Evolutionary conservation across 108 stramenopile species (phyloP).

Genomic region (Fragilariopsis cylindrus): DNA sequence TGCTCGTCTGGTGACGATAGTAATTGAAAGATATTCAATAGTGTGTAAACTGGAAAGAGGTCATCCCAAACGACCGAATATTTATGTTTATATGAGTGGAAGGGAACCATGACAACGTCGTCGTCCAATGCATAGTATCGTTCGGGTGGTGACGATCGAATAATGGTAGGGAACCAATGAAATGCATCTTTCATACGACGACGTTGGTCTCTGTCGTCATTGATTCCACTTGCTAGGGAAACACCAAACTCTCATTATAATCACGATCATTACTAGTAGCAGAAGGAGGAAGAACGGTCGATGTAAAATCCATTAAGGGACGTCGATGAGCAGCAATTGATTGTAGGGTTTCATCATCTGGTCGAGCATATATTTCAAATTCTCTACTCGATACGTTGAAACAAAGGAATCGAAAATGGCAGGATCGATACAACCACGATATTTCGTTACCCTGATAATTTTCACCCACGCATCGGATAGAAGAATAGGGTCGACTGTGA

Average conservation of each 20-base stretch:
- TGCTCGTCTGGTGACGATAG: background rate
- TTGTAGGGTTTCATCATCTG: conserved; percentile 13
- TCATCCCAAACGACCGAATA: conserved; percentile 51
- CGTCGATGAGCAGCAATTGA: background rate
- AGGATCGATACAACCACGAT: conserved; percentile 41
- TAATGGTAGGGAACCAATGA: conserved; percentile 47
- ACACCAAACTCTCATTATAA: conserved; percentile 14
- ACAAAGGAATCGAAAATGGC: conserved; percentile 47
- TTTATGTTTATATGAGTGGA: conserved; percentile 40
- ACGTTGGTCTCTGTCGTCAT: conserved; percentile 28
- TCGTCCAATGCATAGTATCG: conserved; percentile 38
- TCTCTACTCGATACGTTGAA: conserved; percentile 29
- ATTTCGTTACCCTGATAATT: conserved; percentile 22
- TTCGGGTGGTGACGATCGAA: conserved; percentile 12
- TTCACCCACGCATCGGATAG: conserved; percentile 41
- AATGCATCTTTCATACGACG: conserved; percentile 14
- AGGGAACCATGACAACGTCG: conserved; percentile 45
- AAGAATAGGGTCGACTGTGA: conserved; percentile 26
- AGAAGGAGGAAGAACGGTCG: background rate
- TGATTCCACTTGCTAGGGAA: conserved; percentile 52
- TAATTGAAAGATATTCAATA: conserved; percentile 41
- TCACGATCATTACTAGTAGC: background rate
- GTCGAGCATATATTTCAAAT: conserved; percentile 29
- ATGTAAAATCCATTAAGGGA: conserved; percentile 11
- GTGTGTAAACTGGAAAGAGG: conserved; percentile 49